Conservation (phyloP, 2,329 filamentous ascomycete genomes). For the Diplodia mutila region DNA sequence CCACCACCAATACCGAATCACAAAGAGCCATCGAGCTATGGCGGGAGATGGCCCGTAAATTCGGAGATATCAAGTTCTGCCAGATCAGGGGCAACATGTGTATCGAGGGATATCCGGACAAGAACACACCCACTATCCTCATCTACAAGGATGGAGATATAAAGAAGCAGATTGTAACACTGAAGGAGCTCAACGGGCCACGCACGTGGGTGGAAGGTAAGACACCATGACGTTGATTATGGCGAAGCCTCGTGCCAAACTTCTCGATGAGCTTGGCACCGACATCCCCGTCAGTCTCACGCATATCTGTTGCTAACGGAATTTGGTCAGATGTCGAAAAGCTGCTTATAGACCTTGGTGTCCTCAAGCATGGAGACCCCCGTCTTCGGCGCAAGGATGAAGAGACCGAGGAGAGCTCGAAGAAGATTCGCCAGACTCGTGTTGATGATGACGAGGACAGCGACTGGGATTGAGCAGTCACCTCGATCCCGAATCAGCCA, state of each 20-base stretch:
- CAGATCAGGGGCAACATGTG: slow-evolving; percentile 91
- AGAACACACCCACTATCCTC: slow-evolving; percentile 91
- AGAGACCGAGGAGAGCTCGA: slow-evolving; percentile 57
- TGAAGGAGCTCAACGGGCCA: slow-evolving; percentile 73
- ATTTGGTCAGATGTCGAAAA: slow-evolving; percentile 69
- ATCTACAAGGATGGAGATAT: slow-evolving; percentile 94
- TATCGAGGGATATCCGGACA: slow-evolving; percentile 94
- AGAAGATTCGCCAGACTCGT: slow-evolving; percentile 57
- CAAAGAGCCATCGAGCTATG: slow-evolving; percentile 82
- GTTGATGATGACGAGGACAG: slow-evolving; percentile 55
- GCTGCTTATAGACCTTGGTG: slow-evolving; percentile 79
- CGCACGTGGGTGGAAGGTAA: slow-evolving; percentile 36
- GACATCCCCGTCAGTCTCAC: neutral
- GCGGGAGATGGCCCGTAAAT: slow-evolving; percentile 80
- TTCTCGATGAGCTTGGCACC: neutral
- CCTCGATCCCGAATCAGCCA: neutral
- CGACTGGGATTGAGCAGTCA: slow-evolving; percentile 59
- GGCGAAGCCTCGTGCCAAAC: neutral
- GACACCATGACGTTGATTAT: slow-evolving; percentile 11
- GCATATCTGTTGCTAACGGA: slow-evolving; percentile 10
- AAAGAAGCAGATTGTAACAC: slow-evolving; percentile 85
- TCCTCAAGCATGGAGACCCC: slow-evolving; percentile 76
- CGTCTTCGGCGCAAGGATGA: slow-evolving; percentile 68
- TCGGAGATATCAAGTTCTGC: slow-evolving; percentile 95
- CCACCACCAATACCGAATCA: slow-evolving; percentile 81